phyloP scores from a whole-genome alignment of 805 yeast species.

The Myxozyma monticola region DNA sequence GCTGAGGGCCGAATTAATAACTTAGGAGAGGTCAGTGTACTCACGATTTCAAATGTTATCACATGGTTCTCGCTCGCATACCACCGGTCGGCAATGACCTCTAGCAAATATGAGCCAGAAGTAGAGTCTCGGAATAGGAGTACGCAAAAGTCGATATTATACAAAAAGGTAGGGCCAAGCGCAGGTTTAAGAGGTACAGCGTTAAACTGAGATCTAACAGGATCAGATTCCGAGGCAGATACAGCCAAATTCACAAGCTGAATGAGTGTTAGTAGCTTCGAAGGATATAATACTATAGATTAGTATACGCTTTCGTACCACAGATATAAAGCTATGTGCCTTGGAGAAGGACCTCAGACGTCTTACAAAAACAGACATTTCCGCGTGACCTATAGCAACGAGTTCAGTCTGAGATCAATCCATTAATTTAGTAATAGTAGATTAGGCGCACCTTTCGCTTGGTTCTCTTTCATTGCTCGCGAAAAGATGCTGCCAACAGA shows the following conservation, averaged over 20 bases:
- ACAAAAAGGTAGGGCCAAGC: conserved; percentile 14
- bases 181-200: conserved; percentile 17
- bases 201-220: conserved; percentile 18
- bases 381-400: conserved; percentile 7
- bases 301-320: conserved; percentile 6
- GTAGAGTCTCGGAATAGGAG: conserved; percentile 5
- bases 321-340: not conserved
- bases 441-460: conserved; percentile 5
- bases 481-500: conserved; percentile 10
- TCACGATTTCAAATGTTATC: conserved; percentile 1
- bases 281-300: not conserved
- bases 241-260: conserved; percentile 12
- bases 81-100: conserved; percentile 21
- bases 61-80: conserved; percentile 8
- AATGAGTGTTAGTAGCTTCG: not conserved
- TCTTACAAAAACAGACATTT: conserved; percentile 2
- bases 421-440: too few species aligned
- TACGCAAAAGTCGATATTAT: conserved; percentile 14
- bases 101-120: conserved; percentile 5
- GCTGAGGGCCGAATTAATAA: not conserved
- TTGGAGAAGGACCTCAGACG: not conserved
- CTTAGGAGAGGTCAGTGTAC: not conserved
- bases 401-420: too few species aligned
- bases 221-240: conserved; percentile 5
- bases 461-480: conserved; percentile 17